These are phyloP conservation scores for Rhinocladiella similis DNA, from an alignment of 2,329 filamentous ascomycete genomes.

Conservation along the genomic window DNA sequence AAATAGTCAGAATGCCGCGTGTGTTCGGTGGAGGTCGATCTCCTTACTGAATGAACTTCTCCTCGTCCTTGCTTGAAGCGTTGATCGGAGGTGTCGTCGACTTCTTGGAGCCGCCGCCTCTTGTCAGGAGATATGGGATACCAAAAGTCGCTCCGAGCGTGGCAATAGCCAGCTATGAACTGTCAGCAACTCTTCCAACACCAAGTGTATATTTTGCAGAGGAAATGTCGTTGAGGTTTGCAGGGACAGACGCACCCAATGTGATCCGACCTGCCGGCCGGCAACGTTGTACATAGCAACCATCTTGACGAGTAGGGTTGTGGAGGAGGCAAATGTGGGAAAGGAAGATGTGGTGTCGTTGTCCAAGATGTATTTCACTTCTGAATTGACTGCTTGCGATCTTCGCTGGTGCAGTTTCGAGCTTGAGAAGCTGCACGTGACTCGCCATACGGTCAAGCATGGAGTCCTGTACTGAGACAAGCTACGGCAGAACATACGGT, in stretches of 20 bases:
- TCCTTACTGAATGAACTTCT: slow-evolving; percentile 65
- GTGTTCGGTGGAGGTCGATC: not conserved
- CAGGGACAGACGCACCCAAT: slow-evolving; percentile 41
- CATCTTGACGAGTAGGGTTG: slow-evolving; percentile 41
- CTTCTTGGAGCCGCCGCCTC: slow-evolving; percentile 49
- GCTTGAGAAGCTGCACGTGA: not conserved
- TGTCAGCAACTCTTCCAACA: slow-evolving; percentile 7
- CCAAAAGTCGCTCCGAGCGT: slow-evolving; percentile 54
- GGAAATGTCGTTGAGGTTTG: slow-evolving; percentile 20
- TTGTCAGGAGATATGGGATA: slow-evolving; percentile 46
- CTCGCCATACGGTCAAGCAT: not conserved
- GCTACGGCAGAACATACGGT: too few species aligned
- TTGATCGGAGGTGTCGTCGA: slow-evolving; percentile 60
- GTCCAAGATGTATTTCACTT: not conserved
- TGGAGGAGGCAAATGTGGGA: not conserved
- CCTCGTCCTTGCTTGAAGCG: slow-evolving; percentile 66
- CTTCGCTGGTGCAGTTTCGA: not conserved
- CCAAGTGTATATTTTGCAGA: slow-evolving; percentile 21
- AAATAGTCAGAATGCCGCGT: not conserved
- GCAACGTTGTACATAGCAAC: slow-evolving; percentile 52
- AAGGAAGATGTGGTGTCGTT: not conserved
- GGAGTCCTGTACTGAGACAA: not conserved
- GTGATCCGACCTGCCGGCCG: slow-evolving; percentile 54
- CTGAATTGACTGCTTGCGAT: not conserved
- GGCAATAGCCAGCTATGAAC: slow-evolving; percentile 60